Conservation (phyloP, 768 basidiomycete species). For the Suillus lakei region DNA sequence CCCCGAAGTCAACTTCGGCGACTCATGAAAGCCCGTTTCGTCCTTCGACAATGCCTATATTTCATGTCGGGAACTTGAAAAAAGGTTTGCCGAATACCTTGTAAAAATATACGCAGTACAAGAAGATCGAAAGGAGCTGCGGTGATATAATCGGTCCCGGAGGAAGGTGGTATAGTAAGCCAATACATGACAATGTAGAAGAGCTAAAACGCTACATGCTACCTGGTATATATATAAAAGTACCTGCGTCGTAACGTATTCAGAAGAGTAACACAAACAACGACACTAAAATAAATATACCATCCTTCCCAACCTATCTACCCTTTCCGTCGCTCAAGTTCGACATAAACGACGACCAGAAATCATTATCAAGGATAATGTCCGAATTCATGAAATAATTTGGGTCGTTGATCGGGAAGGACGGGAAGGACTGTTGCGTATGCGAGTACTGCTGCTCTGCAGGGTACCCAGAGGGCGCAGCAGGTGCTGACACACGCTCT, state of each 20-base stretch:
- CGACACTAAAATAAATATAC: background rate
- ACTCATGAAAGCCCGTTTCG: background rate
- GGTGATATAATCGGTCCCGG: background rate
- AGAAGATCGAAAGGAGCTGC: background rate
- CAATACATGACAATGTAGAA: background rate
- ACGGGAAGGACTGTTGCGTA: conserved; percentile 25
- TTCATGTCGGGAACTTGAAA: background rate
- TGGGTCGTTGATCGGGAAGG: conserved; percentile 29
- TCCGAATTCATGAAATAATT: conserved; percentile 41
- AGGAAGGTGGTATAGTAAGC: conserved; percentile 3
- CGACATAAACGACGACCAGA: conserved; percentile 48
- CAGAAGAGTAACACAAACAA: background rate
- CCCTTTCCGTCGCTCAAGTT: conserved; percentile 33
- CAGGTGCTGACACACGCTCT: conserved; percentile 15
- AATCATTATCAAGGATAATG: conserved; percentile 46
- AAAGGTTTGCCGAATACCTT: background rate
- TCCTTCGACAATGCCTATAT: background rate
- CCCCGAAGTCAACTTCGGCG: background rate
- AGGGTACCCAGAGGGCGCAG: conserved; percentile 4
- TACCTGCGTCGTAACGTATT: background rate
- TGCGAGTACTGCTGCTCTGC: conserved; percentile 17
- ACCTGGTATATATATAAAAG: background rate
- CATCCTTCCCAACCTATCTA: conserved; percentile 15
- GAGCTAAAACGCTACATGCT: background rate
- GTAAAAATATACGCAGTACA: background rate